phyloP scores from a whole-genome alignment of 306 rosid species.

The Glycyrrhiza uralensis region DNA sequence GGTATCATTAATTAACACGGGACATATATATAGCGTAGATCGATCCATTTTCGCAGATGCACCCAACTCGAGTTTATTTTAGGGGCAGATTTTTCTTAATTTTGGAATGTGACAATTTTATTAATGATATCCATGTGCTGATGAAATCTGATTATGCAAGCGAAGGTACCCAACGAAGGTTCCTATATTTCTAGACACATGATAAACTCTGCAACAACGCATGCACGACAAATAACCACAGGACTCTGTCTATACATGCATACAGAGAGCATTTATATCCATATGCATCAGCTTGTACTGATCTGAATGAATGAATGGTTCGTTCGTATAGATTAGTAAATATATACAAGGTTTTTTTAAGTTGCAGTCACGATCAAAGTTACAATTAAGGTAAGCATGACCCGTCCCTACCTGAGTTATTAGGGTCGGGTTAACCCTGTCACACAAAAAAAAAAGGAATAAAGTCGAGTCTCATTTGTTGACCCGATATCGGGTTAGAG shows the following conservation, averaged over 20 bases:
- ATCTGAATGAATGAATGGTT: background rate
- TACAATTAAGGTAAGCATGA: too few relatives aligned
- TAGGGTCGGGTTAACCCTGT: too few relatives aligned
- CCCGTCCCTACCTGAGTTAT: too few relatives aligned
- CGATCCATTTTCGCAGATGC: background rate
- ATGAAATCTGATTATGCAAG: slow-evolving; percentile 14
- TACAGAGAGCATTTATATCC: slow-evolving; percentile 17
- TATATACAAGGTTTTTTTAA: too few relatives aligned
- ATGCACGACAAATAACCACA: slow-evolving; percentile 23
- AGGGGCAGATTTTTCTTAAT: background rate
- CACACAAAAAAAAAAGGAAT: too few relatives aligned
- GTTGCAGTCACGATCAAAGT: too few relatives aligned
- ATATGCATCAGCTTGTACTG: slow-evolving; percentile 5
- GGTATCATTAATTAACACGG: too few relatives aligned
- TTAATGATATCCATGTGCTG: slow-evolving; percentile 20
- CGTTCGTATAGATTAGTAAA: too few relatives aligned
- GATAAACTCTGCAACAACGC: slow-evolving; percentile 17
- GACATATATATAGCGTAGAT: background rate
- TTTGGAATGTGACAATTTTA: slow-evolving; percentile 11
- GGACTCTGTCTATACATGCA: background rate
- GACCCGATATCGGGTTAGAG: too few relatives aligned
- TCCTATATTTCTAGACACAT: background rate
- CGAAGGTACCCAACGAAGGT: background rate
- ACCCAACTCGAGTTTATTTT: background rate
- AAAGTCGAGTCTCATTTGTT: too few relatives aligned